These are phyloP conservation scores for Penicillium cosmopolitanum DNA, from an alignment of 495 filamentous ascomycete genomes.

Conservation along the genomic window DNA sequence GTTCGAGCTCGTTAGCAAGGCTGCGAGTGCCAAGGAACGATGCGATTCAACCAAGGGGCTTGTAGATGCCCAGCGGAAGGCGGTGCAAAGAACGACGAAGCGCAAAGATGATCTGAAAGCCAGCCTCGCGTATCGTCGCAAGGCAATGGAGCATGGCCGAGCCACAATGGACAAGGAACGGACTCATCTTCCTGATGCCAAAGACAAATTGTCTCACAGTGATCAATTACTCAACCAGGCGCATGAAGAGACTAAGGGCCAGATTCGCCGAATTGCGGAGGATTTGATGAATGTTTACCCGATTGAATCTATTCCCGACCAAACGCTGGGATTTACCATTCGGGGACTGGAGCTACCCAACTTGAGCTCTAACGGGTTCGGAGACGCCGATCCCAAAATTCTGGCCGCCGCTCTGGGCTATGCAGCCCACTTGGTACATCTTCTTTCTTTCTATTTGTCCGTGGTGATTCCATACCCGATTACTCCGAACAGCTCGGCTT, in stretches of 20 bases:
- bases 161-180: conserved; percentile 58
- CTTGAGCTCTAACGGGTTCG: conserved; percentile 57
- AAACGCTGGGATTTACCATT: conserved; percentile 76
- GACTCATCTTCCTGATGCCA: conserved; percentile 51
- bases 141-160: conserved; percentile 67
- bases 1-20: conserved; percentile 48
- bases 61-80: conserved; percentile 64
- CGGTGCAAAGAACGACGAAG: conserved; percentile 60
- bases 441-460: conserved; percentile 81
- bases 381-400: conserved; percentile 63
- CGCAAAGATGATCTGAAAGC: conserved; percentile 65
- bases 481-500: conserved; percentile 68
- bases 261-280: conserved; percentile 83
- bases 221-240: conserved; percentile 57
- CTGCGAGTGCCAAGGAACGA: conserved; percentile 67
- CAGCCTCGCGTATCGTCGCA: conserved; percentile 66
- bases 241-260: conserved; percentile 68
- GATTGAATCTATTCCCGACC: conserved; percentile 66
- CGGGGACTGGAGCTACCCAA: conserved; percentile 77
- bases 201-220: conserved; percentile 61
- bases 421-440: conserved; percentile 73
- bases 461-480: conserved; percentile 83
- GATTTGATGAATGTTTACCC: conserved; percentile 79
- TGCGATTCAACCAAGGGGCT: conserved; percentile 61
- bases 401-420: conserved; percentile 83